These are phyloP conservation scores for Colletotrichum sp. DNA, from an alignment of 2,329 filamentous ascomycete species.

Conservation along the genomic window DNA sequence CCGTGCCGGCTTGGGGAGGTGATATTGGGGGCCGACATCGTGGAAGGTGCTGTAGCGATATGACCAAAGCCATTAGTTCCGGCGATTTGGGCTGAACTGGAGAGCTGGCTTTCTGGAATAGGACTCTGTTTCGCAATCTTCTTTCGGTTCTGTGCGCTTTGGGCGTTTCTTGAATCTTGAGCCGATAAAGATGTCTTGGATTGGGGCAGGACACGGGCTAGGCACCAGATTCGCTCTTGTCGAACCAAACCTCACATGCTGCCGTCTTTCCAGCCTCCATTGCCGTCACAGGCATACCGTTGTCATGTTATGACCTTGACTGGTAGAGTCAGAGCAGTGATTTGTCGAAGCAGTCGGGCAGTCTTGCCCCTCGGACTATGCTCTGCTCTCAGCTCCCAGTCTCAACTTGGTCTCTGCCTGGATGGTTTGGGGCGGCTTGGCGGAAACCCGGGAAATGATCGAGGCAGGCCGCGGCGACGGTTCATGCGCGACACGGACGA, in stretches of 20 bases:
- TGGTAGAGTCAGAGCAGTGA: not conserved
- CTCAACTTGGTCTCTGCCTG: not conserved
- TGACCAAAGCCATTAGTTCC: not conserved
- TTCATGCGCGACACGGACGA: not conserved
- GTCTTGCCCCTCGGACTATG: not conserved
- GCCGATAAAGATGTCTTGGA: not conserved
- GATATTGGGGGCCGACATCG: conserved; percentile 3
- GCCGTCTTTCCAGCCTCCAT: not conserved
- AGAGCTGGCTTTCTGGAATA: not conserved
- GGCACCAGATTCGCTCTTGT: not conserved
- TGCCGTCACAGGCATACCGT: not conserved
- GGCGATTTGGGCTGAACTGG: not conserved
- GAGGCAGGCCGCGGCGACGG: not conserved
- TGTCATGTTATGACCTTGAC: not conserved
- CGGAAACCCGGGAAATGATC: not conserved
- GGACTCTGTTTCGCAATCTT: not conserved
- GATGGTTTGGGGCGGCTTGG: not conserved
- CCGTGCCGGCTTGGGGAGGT: not conserved
- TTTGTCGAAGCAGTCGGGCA: not conserved
- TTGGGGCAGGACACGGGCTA: not conserved
- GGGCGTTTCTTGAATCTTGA: not conserved
- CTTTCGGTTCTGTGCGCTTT: not conserved
- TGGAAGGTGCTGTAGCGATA: not conserved
- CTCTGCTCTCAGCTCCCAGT: not conserved
- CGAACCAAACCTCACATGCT: not conserved